Evolutionary conservation across 331 rosid species (phyloP), one percentile per base, ranked within the genome.

Genomic region (Dryas integrifolia): DNA sequence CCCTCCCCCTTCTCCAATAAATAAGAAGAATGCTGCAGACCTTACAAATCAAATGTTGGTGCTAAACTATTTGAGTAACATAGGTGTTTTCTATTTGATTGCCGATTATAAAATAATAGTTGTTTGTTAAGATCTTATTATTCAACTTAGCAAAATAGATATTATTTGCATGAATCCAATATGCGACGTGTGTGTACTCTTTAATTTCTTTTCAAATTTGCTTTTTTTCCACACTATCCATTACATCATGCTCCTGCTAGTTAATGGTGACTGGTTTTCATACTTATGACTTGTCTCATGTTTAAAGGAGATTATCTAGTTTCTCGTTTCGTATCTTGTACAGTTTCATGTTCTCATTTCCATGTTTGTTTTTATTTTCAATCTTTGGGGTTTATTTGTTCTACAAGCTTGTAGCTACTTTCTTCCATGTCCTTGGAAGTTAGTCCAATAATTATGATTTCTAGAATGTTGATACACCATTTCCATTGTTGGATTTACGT

Each of bases 81-180:
- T 24, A 47, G 47, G 72, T 52, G 49, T 69, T 52, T n/a, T 35
- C 30, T 35, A 59, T 59, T 38, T 41, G 48, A 14, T 61, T 47
- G 5, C 3, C 4, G 21, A 39, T 39, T 3, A 39, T 61, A 61
- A 44, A 44, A 38, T 8, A 39, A 39, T 38, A 40, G 62, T 10
- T 68, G 73, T 68, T 69, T 11, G 50, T 51, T 40, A 12, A 52
- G 35, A 46, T 38, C 45, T 60, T 43, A 39, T 44, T 40, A 7
- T 49, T 50, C 61, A 38, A 16, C 6, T 69, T 40, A 41, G 5
- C 4, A 52, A 18, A 39, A 51, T 69, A 40, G n/a, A 16, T 69
- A 16, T 49, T 39, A 53, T 52, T 5, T 38, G 45, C 44, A 13
- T 68, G 60, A 51, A 51, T 68, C 72, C 16, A 39, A 50, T 26